Conservation (phyloP, 352 stramenopile species). For the Phytophthora quininea region DNA sequence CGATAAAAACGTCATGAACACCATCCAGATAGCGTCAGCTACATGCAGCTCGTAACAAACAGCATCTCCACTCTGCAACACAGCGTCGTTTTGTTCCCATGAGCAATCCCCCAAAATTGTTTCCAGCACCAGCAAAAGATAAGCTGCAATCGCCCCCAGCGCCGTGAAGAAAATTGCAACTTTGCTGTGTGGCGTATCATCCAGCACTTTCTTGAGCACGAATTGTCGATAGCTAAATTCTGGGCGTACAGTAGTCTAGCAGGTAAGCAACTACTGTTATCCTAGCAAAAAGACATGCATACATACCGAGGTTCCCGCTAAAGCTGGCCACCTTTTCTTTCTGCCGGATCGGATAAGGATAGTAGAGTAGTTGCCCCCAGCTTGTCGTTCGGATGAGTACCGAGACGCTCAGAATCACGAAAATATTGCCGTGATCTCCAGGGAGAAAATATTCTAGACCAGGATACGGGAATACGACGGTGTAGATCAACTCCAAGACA, state of each 20-base stretch:
- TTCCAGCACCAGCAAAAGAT: slow-evolving; percentile 53
- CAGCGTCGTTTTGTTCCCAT: slow-evolving; percentile 8
- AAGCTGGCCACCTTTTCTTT: slow-evolving; percentile 71
- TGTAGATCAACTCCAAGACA: slow-evolving; percentile 44
- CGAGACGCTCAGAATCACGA: slow-evolving; percentile 53
- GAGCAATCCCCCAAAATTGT: slow-evolving; percentile 51
- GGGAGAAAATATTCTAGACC: slow-evolving; percentile 45
- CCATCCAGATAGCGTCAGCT: slow-evolving; percentile 50
- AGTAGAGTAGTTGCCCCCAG: slow-evolving; percentile 66
- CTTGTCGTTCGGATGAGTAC: slow-evolving; percentile 50
- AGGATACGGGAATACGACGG: slow-evolving; percentile 57
- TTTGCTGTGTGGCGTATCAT: slow-evolving; percentile 58
- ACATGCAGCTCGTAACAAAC: slow-evolving; percentile 42
- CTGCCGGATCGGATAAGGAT: slow-evolving; percentile 71
- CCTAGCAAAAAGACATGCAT: not conserved
- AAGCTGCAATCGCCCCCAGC: slow-evolving; percentile 39
- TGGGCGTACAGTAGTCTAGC: slow-evolving; percentile 7
- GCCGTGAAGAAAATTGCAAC: slow-evolving; percentile 31
- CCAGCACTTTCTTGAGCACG: slow-evolving; percentile 76
- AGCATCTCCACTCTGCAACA: slow-evolving; percentile 26
- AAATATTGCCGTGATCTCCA: slow-evolving; percentile 23
- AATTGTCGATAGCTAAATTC: slow-evolving; percentile 76
- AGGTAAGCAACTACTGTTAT: not conserved
- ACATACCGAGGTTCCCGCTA: slow-evolving; percentile 55
- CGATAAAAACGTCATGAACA: slow-evolving; percentile 51